Conservation (phyloP, 495 filamentous ascomycete genomes). For the Penicillium angulare region DNA sequence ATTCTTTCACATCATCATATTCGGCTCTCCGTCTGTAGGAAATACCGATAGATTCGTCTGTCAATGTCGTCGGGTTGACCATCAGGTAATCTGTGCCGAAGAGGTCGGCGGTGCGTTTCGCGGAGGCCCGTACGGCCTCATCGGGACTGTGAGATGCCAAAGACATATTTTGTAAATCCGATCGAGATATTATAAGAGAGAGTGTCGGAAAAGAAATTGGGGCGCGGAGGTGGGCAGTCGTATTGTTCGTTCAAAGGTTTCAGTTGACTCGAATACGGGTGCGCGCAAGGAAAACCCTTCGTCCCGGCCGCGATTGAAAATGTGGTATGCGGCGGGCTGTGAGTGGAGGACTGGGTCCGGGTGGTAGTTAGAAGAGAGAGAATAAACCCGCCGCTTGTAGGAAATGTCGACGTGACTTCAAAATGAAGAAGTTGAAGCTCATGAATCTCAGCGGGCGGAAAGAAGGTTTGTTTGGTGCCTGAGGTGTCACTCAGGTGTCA, state of each 20-base stretch:
- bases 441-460: slow-evolving; percentile 13
- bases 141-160: slow-evolving; percentile 34
- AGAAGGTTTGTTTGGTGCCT: slow-evolving; percentile 8
- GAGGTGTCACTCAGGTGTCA: slow-evolving; percentile 15
- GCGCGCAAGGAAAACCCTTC: slow-evolving; percentile 19
- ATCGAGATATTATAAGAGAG: slow-evolving; percentile 11
- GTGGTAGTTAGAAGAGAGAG: not conserved
- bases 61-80: slow-evolving; percentile 45
- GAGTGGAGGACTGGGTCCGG: not conserved
- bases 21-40: slow-evolving; percentile 67
- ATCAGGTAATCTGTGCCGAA: slow-evolving; percentile 58
- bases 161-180: slow-evolving; percentile 32
- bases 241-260: slow-evolving; percentile 6
- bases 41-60: slow-evolving; percentile 47
- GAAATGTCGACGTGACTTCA: not conserved
- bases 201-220: not conserved
- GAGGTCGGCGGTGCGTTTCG: slow-evolving; percentile 68
- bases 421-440: not conserved
- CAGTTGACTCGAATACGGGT: slow-evolving; percentile 3
- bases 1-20: slow-evolving; percentile 76
- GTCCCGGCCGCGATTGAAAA: not conserved
- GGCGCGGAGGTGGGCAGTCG: not conserved
- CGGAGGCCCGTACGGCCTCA: slow-evolving; percentile 53
- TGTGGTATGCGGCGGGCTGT: not conserved
- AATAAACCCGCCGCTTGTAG: not conserved